Percentiles rank a stretch among this genome's conserved stretches.
Evolutionary conservation across 345 rosid genomes (phyloP).

Genomic region (Physaria fendleri): DNA sequence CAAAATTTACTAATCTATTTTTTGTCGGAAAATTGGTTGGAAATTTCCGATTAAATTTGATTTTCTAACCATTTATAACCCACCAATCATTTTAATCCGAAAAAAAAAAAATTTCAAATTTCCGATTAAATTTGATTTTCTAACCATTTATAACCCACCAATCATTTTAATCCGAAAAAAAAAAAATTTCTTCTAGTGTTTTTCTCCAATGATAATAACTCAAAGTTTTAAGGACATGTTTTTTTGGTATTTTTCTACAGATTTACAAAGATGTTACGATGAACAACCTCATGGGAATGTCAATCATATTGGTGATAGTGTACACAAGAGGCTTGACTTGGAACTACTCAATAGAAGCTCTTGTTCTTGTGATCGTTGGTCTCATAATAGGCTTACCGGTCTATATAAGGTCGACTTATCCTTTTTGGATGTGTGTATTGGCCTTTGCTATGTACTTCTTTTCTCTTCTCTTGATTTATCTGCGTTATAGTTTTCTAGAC

Average conservation of each 20-base stretch:
- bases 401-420: neutral
- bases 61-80: too few species aligned
- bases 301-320: conserved; percentile 20
- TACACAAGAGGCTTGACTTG: conserved; percentile 22
- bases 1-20: too few species aligned
- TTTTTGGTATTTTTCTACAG: conserved; percentile 12
- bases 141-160: too few species aligned
- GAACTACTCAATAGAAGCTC: conserved; percentile 20
- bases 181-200: too few species aligned
- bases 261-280: conserved; percentile 19
- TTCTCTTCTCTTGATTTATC: conserved; percentile 6
- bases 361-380: conserved; percentile 17
- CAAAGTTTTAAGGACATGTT: neutral
- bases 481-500: neutral
- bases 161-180: too few species aligned
- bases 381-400: conserved; percentile 24
- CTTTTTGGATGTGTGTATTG: neutral
- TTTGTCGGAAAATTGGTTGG: too few species aligned
- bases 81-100: too few species aligned
- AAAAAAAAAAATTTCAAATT: too few species aligned
- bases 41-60: too few species aligned
- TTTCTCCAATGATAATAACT: too few species aligned
- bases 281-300: conserved; percentile 26
- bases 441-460: conserved; percentile 6
- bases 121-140: too few species aligned